Base-by-base conservation (phyloP, 139 green algal species). In the Chlamydomonas incerta region DNA sequence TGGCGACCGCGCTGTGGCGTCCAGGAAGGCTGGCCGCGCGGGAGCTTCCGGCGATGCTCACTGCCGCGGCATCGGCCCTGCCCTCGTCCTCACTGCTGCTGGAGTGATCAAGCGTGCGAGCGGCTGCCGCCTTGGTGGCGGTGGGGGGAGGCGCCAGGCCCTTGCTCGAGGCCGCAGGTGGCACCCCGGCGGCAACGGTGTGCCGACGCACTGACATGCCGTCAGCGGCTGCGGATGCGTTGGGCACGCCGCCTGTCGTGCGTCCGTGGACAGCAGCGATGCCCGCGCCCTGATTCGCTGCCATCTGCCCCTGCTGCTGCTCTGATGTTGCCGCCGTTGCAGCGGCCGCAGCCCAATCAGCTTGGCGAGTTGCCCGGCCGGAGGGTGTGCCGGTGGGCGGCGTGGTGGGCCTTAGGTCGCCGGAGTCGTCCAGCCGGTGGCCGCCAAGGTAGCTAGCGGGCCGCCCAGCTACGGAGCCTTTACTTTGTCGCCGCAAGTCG, bases 371-470 rank as follows among this genome's bases (percentile, higher is more conserved):
- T 13, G 6, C 41, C 6, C 75, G 60, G 2, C 21, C n/a, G 5
- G 75, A 82, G 37, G n/a, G 8, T 33, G 52, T 31, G 29, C 57
- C 62, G 23, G 77, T 70, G 29, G 77, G 77, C 28, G 77, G 77
- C 4, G 77, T 83, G 4, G 63, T 83, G 11, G 77, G 77, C 15
- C 77, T 41, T 0, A 83, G 77, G 77, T 83, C 77, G 21, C 77
- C 77, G 3, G 77, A n/a, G 0, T 83, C 77, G n/a, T 83, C 77
- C 14, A 34, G 63, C 14, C 77, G 77, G 6, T 52, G 35, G 1
- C 29, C 8, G 0, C 23, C 34, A 21, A 14, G 15, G 13, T 37
- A 26, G 13, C 70, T 57, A 4, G 6, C 9, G 11, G 57, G 57
- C 26, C 60, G 26, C 3, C 37, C 58, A 23, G 62, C 55, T 60